Percentiles rank a stretch among this genome's conserved stretches.
Conservation (phyloP, 1,284 basidiomycete genomes). For the Tilletiaria anomala region DNA sequence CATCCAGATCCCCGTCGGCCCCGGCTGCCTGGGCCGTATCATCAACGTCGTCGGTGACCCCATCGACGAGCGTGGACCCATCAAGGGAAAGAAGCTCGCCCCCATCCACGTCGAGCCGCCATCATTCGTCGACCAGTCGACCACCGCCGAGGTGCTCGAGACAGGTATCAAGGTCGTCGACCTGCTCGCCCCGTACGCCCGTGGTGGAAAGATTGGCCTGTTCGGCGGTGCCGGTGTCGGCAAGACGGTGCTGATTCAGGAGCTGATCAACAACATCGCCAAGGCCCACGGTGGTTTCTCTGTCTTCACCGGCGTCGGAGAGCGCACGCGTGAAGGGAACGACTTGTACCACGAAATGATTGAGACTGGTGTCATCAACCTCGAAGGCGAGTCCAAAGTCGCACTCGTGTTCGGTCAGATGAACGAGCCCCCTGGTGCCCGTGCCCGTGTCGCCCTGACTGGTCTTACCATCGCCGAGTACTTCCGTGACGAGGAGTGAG, state of each 20-base stretch:
- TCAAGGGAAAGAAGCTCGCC: conserved; percentile 63
- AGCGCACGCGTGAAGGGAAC: conserved; percentile 99
- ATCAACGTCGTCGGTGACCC: conserved; percentile 99
- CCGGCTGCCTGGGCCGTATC: conserved; percentile 86
- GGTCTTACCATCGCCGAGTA: conserved; percentile 98
- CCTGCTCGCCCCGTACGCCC: conserved; percentile 94
- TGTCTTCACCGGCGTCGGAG: conserved; percentile 98
- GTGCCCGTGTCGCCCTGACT: conserved; percentile 98
- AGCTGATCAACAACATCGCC: conserved; percentile 99
- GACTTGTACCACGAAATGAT: conserved; percentile 99
- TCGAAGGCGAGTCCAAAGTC: conserved; percentile 93
- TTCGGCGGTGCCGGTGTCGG: conserved; percentile 99
- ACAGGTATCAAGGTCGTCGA: conserved; percentile 99
- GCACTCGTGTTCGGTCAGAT: conserved; percentile 99
- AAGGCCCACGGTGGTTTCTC: conserved; percentile 99
- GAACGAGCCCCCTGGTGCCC: conserved; percentile 99
- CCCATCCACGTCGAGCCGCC: conserved; percentile 96
- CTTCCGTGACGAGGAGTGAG: conserved; percentile 99
- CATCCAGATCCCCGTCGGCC: conserved; percentile 90
- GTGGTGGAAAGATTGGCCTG: conserved; percentile 99
- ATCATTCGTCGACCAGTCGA: conserved; percentile 92
- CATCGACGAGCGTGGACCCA: conserved; percentile 97
- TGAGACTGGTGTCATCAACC: conserved; percentile 98
- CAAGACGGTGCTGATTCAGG: conserved; percentile 96
- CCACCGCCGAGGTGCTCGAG: conserved; percentile 92